These are phyloP conservation scores for Isochrysis galbana DNA, from an alignment of 78 protist genomes.

Conservation along the genomic window DNA sequence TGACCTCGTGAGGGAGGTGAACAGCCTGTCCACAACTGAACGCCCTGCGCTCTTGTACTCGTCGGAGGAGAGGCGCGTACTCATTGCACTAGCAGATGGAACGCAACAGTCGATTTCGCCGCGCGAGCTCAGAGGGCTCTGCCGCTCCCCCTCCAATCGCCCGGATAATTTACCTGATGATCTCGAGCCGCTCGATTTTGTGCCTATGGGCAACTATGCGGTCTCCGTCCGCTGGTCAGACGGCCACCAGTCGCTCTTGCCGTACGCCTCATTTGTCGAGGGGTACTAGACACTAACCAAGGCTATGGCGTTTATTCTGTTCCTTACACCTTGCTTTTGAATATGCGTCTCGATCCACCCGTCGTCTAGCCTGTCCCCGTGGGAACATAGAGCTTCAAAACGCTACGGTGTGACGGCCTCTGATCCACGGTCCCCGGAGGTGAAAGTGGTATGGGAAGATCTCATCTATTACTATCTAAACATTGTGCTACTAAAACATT, in stretches of 20 bases:
- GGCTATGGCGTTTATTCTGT: too few species aligned
- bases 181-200: background rate
- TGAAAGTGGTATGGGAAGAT: too few species aligned
- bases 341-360: too few species aligned
- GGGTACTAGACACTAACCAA: too few species aligned
- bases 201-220: conserved; percentile 39
- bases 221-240: conserved; percentile 13
- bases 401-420: too few species aligned
- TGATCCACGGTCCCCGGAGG: too few species aligned
- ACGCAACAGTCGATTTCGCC: background rate
- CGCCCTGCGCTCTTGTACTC: background rate
- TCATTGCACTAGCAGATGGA: background rate
- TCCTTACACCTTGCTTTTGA: too few species aligned
- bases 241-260: conserved; percentile 38
- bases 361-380: too few species aligned
- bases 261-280: conserved; percentile 6
- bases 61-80: background rate
- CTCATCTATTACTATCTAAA: too few species aligned
- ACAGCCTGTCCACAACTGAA: background rate
- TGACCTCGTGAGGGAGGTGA: background rate
- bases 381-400: too few species aligned
- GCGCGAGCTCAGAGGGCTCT: background rate
- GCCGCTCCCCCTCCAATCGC: conserved; percentile 3
- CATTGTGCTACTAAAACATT: too few species aligned
- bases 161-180: background rate